Evolutionary conservation across 2,329 filamentous ascomycete genomes (phyloP).

Genomic region (Fusarium nelsonii): DNA sequence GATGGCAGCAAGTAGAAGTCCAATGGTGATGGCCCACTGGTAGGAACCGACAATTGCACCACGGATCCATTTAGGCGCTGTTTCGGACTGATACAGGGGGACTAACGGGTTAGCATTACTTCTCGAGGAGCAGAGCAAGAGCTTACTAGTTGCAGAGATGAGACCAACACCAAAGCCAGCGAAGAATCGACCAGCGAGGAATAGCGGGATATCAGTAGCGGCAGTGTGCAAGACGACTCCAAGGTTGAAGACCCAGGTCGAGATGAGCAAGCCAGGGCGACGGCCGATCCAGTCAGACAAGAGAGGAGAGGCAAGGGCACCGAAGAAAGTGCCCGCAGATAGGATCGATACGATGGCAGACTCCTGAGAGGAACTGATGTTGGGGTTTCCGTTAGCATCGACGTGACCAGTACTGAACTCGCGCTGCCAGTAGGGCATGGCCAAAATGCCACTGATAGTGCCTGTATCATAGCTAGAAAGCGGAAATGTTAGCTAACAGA

Average conservation of each 20-base stretch:
- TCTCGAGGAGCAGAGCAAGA: too few species aligned
- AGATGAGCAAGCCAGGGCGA: slow-evolving; percentile 71
- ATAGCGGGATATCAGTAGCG: slow-evolving; percentile 70
- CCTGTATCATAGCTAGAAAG: slow-evolving; percentile 67
- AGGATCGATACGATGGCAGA: slow-evolving; percentile 80
- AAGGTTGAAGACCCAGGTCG: slow-evolving; percentile 73
- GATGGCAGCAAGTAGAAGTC: slow-evolving; percentile 73
- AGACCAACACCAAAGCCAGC: slow-evolving; percentile 80
- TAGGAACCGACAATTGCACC: slow-evolving; percentile 78
- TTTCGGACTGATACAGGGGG: slow-evolving; percentile 79
- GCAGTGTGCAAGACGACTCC: slow-evolving; percentile 76
- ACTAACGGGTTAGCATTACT: slow-evolving; percentile 62
- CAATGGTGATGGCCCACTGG: slow-evolving; percentile 78
- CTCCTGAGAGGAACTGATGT: slow-evolving; percentile 64
- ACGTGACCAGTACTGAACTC: slow-evolving; percentile 49
- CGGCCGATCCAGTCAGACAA: slow-evolving; percentile 76
- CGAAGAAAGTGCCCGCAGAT: slow-evolving; percentile 82
- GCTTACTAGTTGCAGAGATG: slow-evolving; percentile 72
- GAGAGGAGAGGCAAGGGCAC: slow-evolving; percentile 71
- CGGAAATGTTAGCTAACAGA: not conserved
- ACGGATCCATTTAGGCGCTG: slow-evolving; percentile 78
- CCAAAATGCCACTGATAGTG: slow-evolving; percentile 64
- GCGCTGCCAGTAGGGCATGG: slow-evolving; percentile 61
- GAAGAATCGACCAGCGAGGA: slow-evolving; percentile 78
- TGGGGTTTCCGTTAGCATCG: slow-evolving; percentile 44